These are phyloP conservation scores for Saccharomyces paradoxus DNA, from an alignment of 805 yeast genomes.

Conservation along the genomic window DNA sequence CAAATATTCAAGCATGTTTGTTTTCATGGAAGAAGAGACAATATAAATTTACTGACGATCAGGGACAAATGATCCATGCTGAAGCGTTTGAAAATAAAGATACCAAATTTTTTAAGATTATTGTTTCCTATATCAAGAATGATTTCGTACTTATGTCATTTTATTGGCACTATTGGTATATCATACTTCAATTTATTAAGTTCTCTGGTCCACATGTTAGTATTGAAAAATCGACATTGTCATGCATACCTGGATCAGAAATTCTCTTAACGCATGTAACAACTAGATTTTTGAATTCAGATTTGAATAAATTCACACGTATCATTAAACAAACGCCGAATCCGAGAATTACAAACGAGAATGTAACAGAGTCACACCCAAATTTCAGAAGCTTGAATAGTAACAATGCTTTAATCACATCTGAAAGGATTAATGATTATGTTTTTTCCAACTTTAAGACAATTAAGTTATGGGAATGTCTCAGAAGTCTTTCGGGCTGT, in stretches of 20 bases:
- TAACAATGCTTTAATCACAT: slow-evolving; percentile 2
- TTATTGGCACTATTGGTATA: slow-evolving; percentile 30
- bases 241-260: slow-evolving; percentile 13
- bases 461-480: slow-evolving; percentile 22
- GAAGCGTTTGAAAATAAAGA: slow-evolving; percentile 11
- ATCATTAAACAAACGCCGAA: slow-evolving; percentile 3
- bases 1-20: slow-evolving; percentile 1
- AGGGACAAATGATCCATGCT: slow-evolving; percentile 2
- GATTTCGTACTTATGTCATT: slow-evolving; percentile 23
- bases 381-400: slow-evolving; percentile 2
- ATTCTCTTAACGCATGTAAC: slow-evolving; percentile 16
- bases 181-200: slow-evolving; percentile 9
- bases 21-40: slow-evolving; percentile 22
- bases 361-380: neutral
- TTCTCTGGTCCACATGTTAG: neutral
- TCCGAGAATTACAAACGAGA: slow-evolving; percentile 1
- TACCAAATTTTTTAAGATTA: slow-evolving; percentile 18
- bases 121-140: slow-evolving; percentile 27
- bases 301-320: slow-evolving; percentile 13
- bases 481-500: slow-evolving; percentile 15
- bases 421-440: slow-evolving; percentile 13
- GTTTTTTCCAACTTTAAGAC: slow-evolving; percentile 19
- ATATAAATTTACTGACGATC: slow-evolving; percentile 5
- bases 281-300: slow-evolving; percentile 12
- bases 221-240: slow-evolving; percentile 2